Percentiles rank a stretch among this genome's conserved stretches.
Evolutionary conservation across 2,329 filamentous ascomycete genomes (phyloP).

Genomic region (Neofusicoccum parvum): DNA sequence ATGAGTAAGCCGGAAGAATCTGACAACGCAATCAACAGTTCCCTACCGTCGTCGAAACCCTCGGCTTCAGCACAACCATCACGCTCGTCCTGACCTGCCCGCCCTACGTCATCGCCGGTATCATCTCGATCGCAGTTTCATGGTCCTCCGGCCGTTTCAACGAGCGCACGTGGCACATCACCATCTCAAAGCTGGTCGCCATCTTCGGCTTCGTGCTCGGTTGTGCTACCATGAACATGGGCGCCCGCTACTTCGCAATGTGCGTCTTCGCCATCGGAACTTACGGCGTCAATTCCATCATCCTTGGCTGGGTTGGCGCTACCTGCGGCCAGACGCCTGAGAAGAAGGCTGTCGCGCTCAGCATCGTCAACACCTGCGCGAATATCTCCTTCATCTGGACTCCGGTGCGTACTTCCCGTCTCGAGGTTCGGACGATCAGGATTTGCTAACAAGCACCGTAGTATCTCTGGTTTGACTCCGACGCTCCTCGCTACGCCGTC

Average conservation of each 20-base stretch:
- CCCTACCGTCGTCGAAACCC: conserved; percentile 39
- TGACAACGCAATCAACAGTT: conserved; percentile 33
- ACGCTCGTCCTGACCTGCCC: conserved; percentile 35
- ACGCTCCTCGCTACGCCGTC: conserved; percentile 35
- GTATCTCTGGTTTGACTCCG: conserved; percentile 37
- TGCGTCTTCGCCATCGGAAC: conserved; percentile 36
- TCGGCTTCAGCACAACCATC: conserved; percentile 39
- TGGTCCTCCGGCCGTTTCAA: conserved; percentile 37
- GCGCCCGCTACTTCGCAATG: conserved; percentile 36
- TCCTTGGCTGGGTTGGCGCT: conserved; percentile 46
- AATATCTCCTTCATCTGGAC: conserved; percentile 45
- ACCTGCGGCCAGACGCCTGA: conserved; percentile 46
- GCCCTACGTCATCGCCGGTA: conserved; percentile 25
- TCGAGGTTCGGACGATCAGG: too few species aligned
- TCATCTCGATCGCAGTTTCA: conserved; percentile 30
- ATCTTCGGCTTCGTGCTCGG: conserved; percentile 36
- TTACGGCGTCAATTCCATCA: conserved; percentile 32
- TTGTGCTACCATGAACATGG: conserved; percentile 30
- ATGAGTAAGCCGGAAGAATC: neutral
- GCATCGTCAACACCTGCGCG: conserved; percentile 46
- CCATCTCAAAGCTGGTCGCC: conserved; percentile 29
- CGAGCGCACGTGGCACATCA: conserved; percentile 28
- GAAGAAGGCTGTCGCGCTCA: conserved; percentile 47
- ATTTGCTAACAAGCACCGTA: conserved; percentile 23
- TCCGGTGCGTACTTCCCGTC: neutral